Percentiles rank a stretch among this genome's conserved stretches.
Evolutionary conservation across 768 basidiomycete species (phyloP).

Genomic region (Lentinula guzmanii): DNA sequence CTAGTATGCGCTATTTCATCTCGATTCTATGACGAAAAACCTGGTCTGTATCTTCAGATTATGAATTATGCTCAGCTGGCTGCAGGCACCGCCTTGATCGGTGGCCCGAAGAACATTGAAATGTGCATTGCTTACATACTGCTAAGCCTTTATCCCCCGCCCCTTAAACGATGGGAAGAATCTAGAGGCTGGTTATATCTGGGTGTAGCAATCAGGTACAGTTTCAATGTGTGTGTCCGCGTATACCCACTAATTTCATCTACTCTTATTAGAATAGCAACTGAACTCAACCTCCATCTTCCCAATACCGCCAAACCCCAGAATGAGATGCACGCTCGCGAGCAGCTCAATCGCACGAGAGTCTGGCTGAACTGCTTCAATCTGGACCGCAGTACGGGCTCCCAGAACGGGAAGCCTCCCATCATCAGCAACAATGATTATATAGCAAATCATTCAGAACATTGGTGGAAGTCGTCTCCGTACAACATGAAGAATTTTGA

Average conservation of each 20-base stretch:
- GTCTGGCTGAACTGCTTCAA: constrained; percentile 91
- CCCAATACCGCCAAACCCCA: constrained; percentile 66
- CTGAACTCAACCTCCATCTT: constrained; percentile 83
- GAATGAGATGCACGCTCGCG: constrained; percentile 77
- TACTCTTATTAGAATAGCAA: constrained; percentile 57
- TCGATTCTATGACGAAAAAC: constrained; percentile 67
- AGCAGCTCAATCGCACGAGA: constrained; percentile 85
- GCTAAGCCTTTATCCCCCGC: constrained; percentile 71
- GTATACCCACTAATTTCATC: constrained; percentile 6
- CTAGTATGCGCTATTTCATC: constrained; percentile 86
- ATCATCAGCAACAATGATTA: constrained; percentile 77
- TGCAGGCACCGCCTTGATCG: constrained; percentile 71
- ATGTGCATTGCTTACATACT: constrained; percentile 80
- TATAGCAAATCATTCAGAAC: constrained; percentile 60
- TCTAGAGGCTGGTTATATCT: constrained; percentile 88
- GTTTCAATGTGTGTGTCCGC: not conserved
- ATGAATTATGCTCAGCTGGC: constrained; percentile 76
- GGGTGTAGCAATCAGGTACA: constrained; percentile 79
- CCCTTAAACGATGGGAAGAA: constrained; percentile 79
- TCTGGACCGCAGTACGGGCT: constrained; percentile 82
- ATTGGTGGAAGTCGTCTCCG: constrained; percentile 66
- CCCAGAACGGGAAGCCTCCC: constrained; percentile 83
- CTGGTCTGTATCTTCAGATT: constrained; percentile 59
- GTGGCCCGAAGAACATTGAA: constrained; percentile 78
- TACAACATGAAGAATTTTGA: constrained; percentile 73